Evolutionary conservation across 805 yeast genomes (phyloP).

Genomic region (Priceomyces haplophilus): DNA sequence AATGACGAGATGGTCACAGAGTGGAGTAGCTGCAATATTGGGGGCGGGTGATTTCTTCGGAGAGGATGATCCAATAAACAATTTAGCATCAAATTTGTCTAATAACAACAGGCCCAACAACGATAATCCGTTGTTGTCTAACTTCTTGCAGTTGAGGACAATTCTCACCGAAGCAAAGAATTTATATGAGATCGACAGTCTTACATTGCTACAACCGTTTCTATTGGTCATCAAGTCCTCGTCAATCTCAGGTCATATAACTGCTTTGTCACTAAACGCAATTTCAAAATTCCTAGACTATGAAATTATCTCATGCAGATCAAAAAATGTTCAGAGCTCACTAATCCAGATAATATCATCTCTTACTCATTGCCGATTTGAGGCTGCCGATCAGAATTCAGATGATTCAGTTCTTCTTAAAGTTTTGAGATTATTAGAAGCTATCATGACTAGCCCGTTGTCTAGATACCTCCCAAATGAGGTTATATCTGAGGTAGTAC

Average conservation of each 20-base stretch:
- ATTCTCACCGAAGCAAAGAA: constrained; percentile 56
- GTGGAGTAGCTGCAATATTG: constrained; percentile 80
- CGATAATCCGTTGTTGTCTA: constrained; percentile 64
- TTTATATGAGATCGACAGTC: constrained; percentile 60
- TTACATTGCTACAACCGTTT: constrained; percentile 82
- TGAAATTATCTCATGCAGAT: constrained; percentile 54
- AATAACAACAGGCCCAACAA: constrained; percentile 7
- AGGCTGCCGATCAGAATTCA: constrained; percentile 86
- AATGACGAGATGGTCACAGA: constrained; percentile 59
- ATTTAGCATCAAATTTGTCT: constrained; percentile 16
- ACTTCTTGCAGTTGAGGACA: constrained; percentile 74
- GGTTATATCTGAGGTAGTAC: constrained; percentile 81
- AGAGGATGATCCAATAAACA: constrained; percentile 34
- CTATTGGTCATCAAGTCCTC: constrained; percentile 79
- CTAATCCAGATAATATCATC: constrained; percentile 68
- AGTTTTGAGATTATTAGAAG: constrained; percentile 72
- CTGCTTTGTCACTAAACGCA: constrained; percentile 75
- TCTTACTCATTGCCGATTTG: constrained; percentile 90
- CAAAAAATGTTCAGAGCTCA: constrained; percentile 55
- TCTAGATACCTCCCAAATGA: constrained; percentile 74
- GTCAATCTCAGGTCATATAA: constrained; percentile 80
- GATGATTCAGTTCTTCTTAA: constrained; percentile 89
- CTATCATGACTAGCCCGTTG: constrained; percentile 58
- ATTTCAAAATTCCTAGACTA: constrained; percentile 70
- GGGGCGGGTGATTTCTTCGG: constrained; percentile 61